Conservation (phyloP, 257 asterid species). For the Datura wrightii region DNA sequence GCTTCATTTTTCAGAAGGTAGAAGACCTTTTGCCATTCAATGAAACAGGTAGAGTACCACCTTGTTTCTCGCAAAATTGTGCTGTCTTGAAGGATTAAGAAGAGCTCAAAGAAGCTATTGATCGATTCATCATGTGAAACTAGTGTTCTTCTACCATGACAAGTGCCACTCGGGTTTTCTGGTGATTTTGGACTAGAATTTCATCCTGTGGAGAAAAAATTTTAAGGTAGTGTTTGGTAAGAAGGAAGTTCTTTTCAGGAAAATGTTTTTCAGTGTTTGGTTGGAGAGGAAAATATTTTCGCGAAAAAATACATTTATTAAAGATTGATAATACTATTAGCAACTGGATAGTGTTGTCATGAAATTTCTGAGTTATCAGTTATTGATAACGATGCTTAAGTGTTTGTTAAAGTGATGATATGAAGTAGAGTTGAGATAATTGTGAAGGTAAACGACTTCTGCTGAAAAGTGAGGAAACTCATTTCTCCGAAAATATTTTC, state of each 20-base stretch:
- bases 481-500: no score
- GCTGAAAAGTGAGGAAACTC: no score
- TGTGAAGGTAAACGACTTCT: no score
- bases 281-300: background rate
- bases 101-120: conserved; percentile 28
- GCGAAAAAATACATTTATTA: no score
- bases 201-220: background rate
- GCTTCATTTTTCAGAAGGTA: conserved; percentile 56
- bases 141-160: background rate
- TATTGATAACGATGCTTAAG: no score
- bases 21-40: conserved; percentile 57
- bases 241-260: background rate
- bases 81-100: conserved; percentile 28
- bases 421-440: no score
- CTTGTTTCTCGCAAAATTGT: conserved; percentile 23
- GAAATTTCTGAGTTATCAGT: no score
- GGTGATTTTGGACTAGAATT: background rate
- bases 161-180: background rate
- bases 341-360: no score
- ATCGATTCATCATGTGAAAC: background rate
- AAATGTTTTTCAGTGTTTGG: background rate
- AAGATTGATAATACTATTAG: no score
- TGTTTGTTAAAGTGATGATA: no score
- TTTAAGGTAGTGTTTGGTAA: background rate
- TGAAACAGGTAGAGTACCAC: conserved; percentile 17